Percentiles rank a stretch among this genome's conserved stretches.
Conservation (phyloP, 2,329 filamentous ascomycete genomes). For the Nectriaceae sp. region DNA sequence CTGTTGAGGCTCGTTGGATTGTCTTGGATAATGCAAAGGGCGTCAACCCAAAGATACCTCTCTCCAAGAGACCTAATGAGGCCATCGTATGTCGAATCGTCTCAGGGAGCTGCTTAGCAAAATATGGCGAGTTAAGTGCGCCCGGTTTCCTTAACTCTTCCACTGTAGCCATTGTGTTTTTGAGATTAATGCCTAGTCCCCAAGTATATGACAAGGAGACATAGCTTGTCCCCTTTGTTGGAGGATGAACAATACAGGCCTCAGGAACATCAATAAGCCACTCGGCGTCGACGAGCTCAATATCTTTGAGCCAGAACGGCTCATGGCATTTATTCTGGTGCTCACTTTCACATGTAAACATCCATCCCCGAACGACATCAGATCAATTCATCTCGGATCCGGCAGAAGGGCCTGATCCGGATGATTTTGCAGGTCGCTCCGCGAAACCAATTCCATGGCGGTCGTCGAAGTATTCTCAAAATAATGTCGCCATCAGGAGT, state of each 20-base stretch:
- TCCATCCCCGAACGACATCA: conserved; percentile 5
- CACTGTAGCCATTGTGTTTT: conserved; percentile 7
- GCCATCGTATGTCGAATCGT: conserved; percentile 12
- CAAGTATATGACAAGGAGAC: conserved; percentile 14
- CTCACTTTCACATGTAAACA: conserved; percentile 1
- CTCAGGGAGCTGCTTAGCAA: conserved; percentile 9
- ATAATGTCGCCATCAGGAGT: conserved; percentile 4
- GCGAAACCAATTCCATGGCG: conserved; percentile 8
- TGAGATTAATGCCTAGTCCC: conserved; percentile 9
- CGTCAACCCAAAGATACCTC: conserved; percentile 14
- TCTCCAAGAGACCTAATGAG: conserved; percentile 6
- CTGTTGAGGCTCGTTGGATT: conserved; percentile 5
- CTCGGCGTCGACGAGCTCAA: conserved; percentile 4
- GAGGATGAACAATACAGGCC: conserved; percentile 7
- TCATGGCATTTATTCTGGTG: conserved; percentile 8
- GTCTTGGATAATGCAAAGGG: conserved; percentile 13
- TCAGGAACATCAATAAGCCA: conserved; percentile 12
- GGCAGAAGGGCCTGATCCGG: conserved; percentile 5
- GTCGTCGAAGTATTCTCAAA: conserved; percentile 13
- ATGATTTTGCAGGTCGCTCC: background rate
- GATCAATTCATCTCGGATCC: conserved; percentile 10
- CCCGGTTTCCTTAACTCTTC: conserved; percentile 2
- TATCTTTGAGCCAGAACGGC: conserved; percentile 12
- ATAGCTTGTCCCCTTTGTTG: conserved; percentile 1
- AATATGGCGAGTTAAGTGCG: conserved; percentile 1